Base-by-base conservation (phyloP, 345 rosid species). In the Carallia pectinifolia region DNA sequence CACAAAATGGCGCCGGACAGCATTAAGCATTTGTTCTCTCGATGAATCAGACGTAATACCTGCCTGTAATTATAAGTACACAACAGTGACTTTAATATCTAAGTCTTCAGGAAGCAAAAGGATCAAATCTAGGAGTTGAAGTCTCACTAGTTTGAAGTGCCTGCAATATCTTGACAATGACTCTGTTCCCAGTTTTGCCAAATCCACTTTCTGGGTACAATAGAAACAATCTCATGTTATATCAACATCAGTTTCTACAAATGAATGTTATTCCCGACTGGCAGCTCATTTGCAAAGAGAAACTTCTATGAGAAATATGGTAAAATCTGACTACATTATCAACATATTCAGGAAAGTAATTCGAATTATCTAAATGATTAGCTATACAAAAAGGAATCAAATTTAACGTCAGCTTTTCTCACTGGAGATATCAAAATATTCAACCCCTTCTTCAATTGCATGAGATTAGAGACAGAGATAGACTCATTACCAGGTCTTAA, bases 91-190 rank as follows among this genome's bases (percentile, higher is more conserved):
- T 66, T 6, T 10, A n/a, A 56, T 13, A 29, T 30, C 37, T 10
- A 63, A 9, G 7, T 23, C 29, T 56, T 8, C 6, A 13, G 18
- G n/a, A 8, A 16, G 1, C n/a, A 52, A 39, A 33, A 30, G 10
- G 15, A 44, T 12, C 5, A 44, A 68, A 31, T 31, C 36, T 0
- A 39, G 1, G 2, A 23, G 29, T n/a, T 8, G 1, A 65, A 40
- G 59, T 74, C 96, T 74, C 37, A 86, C 91, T 31, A 88, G 78
- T 65, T 83, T 79, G 83, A 58, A 88, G 72, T 83, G 84, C 61
- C 66, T 80, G 85, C 87, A 85, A 73, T 90, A 90, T 85, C 85
- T 86, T 77, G 80, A 31, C 69, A 88, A 72, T 0, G 88, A 73
- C 47, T 81, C 74, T 16, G 85, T 84, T 44, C 86, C 83, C 0